A percentile compares a stretch with the other conserved stretches of the same genome.
phyloP scores from a whole-genome alignment of 352 stramenopile species.

The Globisporangium splendens region DNA sequence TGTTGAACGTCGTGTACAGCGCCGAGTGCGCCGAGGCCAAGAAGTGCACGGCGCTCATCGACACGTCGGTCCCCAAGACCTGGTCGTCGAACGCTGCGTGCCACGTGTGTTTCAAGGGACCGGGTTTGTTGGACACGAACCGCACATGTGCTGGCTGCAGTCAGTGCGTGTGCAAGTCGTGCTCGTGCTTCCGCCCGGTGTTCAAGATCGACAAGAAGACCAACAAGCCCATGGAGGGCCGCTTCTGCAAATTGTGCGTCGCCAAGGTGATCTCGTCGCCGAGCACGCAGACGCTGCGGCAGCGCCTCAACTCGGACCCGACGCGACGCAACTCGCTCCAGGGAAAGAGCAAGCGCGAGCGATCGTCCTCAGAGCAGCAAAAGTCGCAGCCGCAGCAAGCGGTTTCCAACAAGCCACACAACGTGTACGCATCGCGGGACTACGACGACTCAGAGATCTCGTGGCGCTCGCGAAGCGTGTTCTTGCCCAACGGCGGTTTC shows the following conservation, averaged over 20 bases:
- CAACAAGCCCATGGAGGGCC: conserved; percentile 5
- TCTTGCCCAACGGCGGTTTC: conserved; percentile 12
- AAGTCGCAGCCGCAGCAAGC: background rate
- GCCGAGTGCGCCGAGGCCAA: conserved; percentile 14
- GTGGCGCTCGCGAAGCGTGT: conserved; percentile 13
- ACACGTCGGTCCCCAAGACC: conserved; percentile 12
- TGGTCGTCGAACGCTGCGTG: conserved; percentile 36
- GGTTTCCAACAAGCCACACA: background rate
- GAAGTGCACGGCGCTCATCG: conserved; percentile 7
- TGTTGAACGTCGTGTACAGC: conserved; percentile 15
- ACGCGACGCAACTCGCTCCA: conserved; percentile 2
- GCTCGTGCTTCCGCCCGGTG: conserved; percentile 12
- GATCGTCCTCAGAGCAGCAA: conserved; percentile 6
- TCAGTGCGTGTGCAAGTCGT: conserved; percentile 38
- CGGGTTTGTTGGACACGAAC: conserved; percentile 18
- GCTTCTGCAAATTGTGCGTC: conserved; percentile 15
- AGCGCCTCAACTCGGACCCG: conserved; percentile 8
- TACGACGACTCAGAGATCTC: conserved; percentile 6
- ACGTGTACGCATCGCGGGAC: background rate
- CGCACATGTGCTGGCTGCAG: conserved; percentile 30
- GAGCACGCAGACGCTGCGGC: conserved; percentile 9
- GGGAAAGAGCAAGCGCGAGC: conserved; percentile 7
- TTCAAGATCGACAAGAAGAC: conserved; percentile 16
- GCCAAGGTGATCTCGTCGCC: conserved; percentile 4
- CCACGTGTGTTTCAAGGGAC: conserved; percentile 13